phyloP scores from a whole-genome alignment of 148 eudicot species.

The Heliamphora exappendiculata region DNA sequence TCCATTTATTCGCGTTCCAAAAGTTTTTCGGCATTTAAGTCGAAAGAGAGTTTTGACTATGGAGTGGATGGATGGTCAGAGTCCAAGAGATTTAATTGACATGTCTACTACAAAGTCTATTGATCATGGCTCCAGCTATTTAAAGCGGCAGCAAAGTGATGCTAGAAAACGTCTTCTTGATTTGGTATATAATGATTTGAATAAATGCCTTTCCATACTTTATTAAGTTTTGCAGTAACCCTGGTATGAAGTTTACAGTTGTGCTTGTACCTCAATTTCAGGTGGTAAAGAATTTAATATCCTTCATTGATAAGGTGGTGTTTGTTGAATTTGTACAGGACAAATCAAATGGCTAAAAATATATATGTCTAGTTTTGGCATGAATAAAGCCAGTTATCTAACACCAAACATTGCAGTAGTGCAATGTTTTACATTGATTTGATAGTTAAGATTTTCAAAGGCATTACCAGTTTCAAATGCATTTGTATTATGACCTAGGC shows the following conservation, averaged over 20 bases:
- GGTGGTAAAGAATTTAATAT: not conserved
- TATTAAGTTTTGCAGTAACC: not conserved
- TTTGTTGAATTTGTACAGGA: not conserved
- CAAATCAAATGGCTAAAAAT: not conserved
- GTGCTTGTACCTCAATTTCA: slow-evolving; percentile 6
- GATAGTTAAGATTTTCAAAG: not conserved
- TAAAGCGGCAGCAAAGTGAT: slow-evolving; percentile 43
- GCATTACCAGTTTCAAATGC: not conserved
- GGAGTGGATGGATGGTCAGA: slow-evolving; percentile 96
- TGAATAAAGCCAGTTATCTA: not conserved
- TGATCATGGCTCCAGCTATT: slow-evolving; percentile 27
- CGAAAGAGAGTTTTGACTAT: slow-evolving; percentile 76
- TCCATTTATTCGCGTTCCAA: slow-evolving; percentile 69
- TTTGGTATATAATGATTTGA: slow-evolving; percentile 43
- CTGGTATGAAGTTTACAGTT: not conserved
- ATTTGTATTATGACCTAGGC: not conserved
- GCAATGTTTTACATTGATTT: not conserved
- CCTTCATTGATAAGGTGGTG: not conserved
- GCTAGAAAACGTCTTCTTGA: slow-evolving; percentile 78
- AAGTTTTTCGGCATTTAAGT: slow-evolving; percentile 59
- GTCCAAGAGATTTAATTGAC: slow-evolving; percentile 66
- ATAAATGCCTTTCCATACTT: not conserved
- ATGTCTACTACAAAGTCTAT: slow-evolving; percentile 36
- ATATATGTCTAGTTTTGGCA: not conserved
- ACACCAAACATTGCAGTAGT: not conserved